Percentiles rank a stretch among this genome's conserved stretches.
Conservation (phyloP, 257 asterid species). For the Lithospermum erythrorhizon region DNA sequence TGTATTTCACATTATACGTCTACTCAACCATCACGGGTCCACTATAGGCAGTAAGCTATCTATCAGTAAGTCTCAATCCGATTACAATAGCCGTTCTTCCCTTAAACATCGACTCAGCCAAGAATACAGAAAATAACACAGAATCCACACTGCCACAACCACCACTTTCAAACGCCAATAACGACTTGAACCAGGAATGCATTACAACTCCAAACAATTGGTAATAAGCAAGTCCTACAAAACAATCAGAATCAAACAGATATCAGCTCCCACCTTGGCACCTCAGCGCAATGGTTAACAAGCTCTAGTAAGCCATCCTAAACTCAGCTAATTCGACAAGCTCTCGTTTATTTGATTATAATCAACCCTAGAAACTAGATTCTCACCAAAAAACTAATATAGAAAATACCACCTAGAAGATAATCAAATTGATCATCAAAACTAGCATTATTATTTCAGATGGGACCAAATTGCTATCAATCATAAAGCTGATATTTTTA, state of each 20-base stretch:
- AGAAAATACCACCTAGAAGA: background rate
- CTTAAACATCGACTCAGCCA: slow-evolving; percentile 22
- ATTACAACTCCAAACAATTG: slow-evolving; percentile 13
- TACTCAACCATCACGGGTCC: slow-evolving; percentile 3
- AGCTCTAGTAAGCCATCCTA: background rate
- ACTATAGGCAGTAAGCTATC: slow-evolving; percentile 13
- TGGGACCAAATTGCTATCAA: background rate
- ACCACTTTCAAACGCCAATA: slow-evolving; percentile 21
- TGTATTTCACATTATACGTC: slow-evolving; percentile 1
- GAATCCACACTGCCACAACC: slow-evolving; percentile 23
- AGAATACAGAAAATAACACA: slow-evolving; percentile 25
- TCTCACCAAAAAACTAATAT: background rate
- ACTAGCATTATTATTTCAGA: too few relatives aligned
- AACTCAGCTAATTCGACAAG: background rate
- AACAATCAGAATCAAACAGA: background rate
- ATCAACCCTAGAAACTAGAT: background rate
- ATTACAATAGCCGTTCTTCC: slow-evolving; percentile 17
- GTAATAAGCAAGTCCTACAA: background rate
- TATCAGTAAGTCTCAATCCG: slow-evolving; percentile 16
- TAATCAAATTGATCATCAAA: background rate
- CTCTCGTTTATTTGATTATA: background rate
- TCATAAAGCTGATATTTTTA: background rate
- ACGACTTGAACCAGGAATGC: slow-evolving; percentile 24
- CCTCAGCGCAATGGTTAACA: background rate
- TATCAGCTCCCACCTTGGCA: background rate